Evolutionary conservation across 2,329 filamentous ascomycete genomes (phyloP), one percentile per base, ranked within the genome.

Genomic region (Rutstroemia sp.): DNA sequence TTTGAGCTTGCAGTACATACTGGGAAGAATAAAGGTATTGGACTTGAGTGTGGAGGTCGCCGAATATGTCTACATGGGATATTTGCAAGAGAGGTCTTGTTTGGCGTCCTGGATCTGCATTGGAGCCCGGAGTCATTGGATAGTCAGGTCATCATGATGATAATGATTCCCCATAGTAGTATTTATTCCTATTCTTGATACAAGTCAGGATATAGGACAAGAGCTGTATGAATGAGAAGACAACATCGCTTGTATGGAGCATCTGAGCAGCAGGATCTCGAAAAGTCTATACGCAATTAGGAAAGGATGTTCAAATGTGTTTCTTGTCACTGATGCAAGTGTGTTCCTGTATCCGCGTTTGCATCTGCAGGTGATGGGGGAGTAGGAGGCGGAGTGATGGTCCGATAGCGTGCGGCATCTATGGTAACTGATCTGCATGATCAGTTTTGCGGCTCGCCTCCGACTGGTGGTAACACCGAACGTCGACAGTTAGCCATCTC

Each of bases 111-210:
- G 44, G 16, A 49, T 54, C 34, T 41, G 18, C 23, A 47, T 21
- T 54, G 52, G 52, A 54, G 52, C 52, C 46, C 49, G 52, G 52
- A 49, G 52, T 54, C 52, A 19, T 54, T 50, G 52, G 46, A 46
- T 39, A 54, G 41, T 41, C 34, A 54, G 23, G 52, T n/a, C 18
- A 42, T 30, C 42, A 45, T 41, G 34, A 50, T 50, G n/a, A 42
- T 44, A 37, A 30, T 42, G 46, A 44, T 44, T 50, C 45, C 46
- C 34, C n/a, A 16, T 23, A 21, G 42, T 44, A 39, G 25, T 25
- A 54, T 23, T 34, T 47, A 42, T 54, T 30, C 45, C 44, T 50
- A 39, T 16, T 45, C 46, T 44, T 49, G 52, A 49, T 54, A 50
- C 38, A 46, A 54, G 52, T 49, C 46, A 50, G 19, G 52, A 54